These are phyloP conservation scores for Truncatella angustata DNA, from an alignment of 2,329 filamentous ascomycete species.

Conservation along the genomic window DNA sequence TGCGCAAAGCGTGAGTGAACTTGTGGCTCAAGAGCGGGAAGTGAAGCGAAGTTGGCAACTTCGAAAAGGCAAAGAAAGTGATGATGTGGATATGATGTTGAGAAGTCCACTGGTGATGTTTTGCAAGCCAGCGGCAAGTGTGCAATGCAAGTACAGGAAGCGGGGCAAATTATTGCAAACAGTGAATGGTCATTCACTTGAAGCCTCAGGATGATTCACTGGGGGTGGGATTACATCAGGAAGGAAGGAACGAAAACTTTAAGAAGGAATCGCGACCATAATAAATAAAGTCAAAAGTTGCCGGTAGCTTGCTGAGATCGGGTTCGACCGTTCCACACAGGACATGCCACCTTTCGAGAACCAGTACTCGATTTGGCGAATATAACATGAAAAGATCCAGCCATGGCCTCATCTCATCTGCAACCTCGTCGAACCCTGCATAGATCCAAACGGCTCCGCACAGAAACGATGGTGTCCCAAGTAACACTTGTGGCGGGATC, in stretches of 20 bases:
- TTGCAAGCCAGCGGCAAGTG: too few species aligned
- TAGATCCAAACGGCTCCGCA: not conserved
- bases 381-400: constrained; percentile 2
- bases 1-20: not conserved
- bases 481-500: constrained; percentile 1
- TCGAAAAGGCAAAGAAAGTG: too few species aligned
- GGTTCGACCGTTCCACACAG: constrained; percentile 4
- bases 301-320: not conserved
- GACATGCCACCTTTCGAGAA: constrained; percentile 6
- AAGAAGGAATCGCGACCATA: not conserved
- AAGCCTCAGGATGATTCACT: not conserved
- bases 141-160: too few species aligned
- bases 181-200: too few species aligned
- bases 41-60: too few species aligned
- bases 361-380: not conserved
- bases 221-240: not conserved
- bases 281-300: constrained; percentile 4
- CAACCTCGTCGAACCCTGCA: constrained; percentile 7
- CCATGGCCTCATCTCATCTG: constrained; percentile 7
- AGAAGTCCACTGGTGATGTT: too few species aligned
- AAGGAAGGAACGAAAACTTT: not conserved
- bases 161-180: too few species aligned
- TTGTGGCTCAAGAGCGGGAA: not conserved
- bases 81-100: too few species aligned
- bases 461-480: not conserved